phyloP scores from a whole-genome alignment of 2,329 filamentous ascomycete species.

The Colletotrichum aenigma region DNA sequence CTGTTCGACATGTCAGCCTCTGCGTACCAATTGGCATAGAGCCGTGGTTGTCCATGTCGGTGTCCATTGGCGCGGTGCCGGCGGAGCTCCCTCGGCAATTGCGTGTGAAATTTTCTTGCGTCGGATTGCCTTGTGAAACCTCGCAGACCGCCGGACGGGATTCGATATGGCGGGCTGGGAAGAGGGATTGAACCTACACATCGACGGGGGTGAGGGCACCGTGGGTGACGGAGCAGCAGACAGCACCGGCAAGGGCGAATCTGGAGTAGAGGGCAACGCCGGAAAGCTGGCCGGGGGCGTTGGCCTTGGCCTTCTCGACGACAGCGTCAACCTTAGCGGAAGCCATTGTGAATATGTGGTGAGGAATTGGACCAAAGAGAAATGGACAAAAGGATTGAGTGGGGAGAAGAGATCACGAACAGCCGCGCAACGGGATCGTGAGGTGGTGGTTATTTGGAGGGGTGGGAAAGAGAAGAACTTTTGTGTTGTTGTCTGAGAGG shows the following conservation, averaged over 20 bases:
- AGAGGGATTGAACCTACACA: slow-evolving; percentile 78
- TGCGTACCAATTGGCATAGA: background rate
- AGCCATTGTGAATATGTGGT: slow-evolving; percentile 44
- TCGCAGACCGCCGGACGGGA: background rate
- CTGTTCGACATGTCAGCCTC: slow-evolving; percentile 46
- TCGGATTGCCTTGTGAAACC: background rate
- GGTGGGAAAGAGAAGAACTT: background rate
- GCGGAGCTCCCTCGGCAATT: background rate
- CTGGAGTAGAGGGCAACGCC: slow-evolving; percentile 82
- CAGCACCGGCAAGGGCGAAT: slow-evolving; percentile 95
- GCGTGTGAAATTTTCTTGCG: background rate
- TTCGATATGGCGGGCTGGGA: background rate
- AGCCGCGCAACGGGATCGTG: slow-evolving; percentile 20
- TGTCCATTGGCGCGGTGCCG: background rate
- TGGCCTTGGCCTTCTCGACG: slow-evolving; percentile 45
- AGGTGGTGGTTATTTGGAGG: background rate
- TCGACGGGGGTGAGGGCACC: slow-evolving; percentile 96
- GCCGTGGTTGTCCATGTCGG: background rate
- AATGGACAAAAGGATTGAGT: slow-evolving; percentile 34
- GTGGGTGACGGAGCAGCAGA: slow-evolving; percentile 99
- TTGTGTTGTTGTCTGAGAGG: slow-evolving; percentile 2
- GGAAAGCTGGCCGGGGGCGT: slow-evolving; percentile 46
- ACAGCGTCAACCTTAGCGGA: slow-evolving; percentile 49
- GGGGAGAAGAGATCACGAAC: slow-evolving; percentile 31
- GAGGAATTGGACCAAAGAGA: slow-evolving; percentile 21